phyloP scores from a whole-genome alignment of 2,329 filamentous ascomycete genomes.

The Alternaria viburni region DNA sequence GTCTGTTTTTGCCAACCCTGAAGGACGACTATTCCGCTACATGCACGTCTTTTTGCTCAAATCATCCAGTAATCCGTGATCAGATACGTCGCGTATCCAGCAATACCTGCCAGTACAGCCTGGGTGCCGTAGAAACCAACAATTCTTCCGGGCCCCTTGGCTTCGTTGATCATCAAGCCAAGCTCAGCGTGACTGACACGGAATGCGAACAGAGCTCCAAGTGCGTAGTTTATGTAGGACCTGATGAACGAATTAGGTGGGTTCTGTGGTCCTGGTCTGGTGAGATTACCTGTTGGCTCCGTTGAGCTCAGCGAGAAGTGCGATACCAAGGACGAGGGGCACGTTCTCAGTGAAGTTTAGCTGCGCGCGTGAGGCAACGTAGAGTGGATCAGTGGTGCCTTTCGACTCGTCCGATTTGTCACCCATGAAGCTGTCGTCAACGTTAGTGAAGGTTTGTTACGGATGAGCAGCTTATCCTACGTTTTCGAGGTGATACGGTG shows the following conservation, averaged over 20 bases:
- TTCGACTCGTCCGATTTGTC: conserved; percentile 23
- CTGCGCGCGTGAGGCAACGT: conserved; percentile 47
- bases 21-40: background rate
- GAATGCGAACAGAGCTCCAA: conserved; percentile 48
- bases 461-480: conserved; percentile 16
- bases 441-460: conserved; percentile 8
- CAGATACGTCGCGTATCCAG: conserved; percentile 41
- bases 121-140: conserved; percentile 43
- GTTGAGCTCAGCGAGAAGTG: conserved; percentile 54
- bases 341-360: conserved; percentile 55
- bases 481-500: conserved; percentile 43
- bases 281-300: conserved; percentile 45
- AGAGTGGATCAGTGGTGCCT: conserved; percentile 38
- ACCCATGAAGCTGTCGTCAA: conserved; percentile 30
- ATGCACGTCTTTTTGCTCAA: background rate
- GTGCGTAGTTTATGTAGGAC: conserved; percentile 45
- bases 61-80: conserved; percentile 41
- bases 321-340: conserved; percentile 48
- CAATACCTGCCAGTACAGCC: conserved; percentile 31
- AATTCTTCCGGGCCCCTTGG: conserved; percentile 28
- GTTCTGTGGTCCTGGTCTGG: background rate
- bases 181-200: conserved; percentile 51
- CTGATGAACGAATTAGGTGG: conserved; percentile 14
- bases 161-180: conserved; percentile 41
- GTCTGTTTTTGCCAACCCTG: background rate